Base-by-base conservation (phyloP, 306 rosid species). In the cucumber (Cucumis sativus) region DNA sequence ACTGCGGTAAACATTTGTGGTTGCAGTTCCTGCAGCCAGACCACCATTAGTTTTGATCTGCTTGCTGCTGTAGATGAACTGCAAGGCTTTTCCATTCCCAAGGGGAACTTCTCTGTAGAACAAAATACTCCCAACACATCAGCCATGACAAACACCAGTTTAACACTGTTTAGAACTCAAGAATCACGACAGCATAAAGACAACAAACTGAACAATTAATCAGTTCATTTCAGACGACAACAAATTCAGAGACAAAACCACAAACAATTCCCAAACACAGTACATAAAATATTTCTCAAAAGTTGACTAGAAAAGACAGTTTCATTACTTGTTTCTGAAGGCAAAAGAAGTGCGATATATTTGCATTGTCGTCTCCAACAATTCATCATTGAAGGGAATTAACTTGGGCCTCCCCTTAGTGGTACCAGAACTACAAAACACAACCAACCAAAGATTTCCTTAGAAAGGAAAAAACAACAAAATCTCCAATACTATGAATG, bases 381-480 rank as follows among this genome's bases (percentile, higher is more conserved):
- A 56, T 80, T 91, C 92, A 55, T 96, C 99, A 40, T 89, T 96
- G 91, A 92, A 96, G 37, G 99, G 99, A 21, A 96, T 74, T 74
- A 61, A 83, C 78, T 96, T 96, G 40, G 90, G 96, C 90, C 76
- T 92, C 75, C 99, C 98, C 56, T 88, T 90, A 78, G 97, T 91
- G 41, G 99, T 96, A 9, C 99, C 99, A 87, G 99, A 96, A 66
- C 99, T 96, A 49, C 76, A 68, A 4, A 15, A 1, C 11, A 87
- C 83, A 67, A 40, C 74, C 74, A 91, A 30, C 61, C 23, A 71
- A 45, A 52, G 10, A 30, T 18, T 40, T 25, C 41, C 16, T 59
- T 39, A 85, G 20, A 13, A 45, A 1, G 6, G 79, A 35, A 47
- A 16, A 20, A 79, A 77, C 73, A 67, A 13, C 55, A 51, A 51